Evolutionary conservation across 1,139 yeast genomes (phyloP).

Genomic region (Hemisphaericaspora subhashii): DNA sequence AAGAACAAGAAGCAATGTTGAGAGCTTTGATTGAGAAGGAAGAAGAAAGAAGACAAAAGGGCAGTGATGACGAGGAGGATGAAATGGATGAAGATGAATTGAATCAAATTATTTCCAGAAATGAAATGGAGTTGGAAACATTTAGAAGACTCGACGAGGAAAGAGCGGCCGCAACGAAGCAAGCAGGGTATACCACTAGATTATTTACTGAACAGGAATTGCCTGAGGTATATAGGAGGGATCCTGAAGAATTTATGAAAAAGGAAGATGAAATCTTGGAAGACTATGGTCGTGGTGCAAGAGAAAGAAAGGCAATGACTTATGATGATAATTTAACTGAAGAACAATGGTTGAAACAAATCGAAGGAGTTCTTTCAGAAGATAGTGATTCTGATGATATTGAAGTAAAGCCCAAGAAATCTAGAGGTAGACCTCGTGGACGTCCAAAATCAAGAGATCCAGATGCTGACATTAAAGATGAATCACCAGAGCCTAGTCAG

Average conservation of each 20-base stretch:
- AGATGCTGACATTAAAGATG: constrained; percentile 15
- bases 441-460: constrained; percentile 18
- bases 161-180: constrained; percentile 42
- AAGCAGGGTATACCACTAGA: constrained; percentile 48
- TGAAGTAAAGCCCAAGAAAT: constrained; percentile 22
- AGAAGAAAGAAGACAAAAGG: constrained; percentile 53
- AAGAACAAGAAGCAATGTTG: constrained; percentile 77
- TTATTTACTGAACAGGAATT: constrained; percentile 61
- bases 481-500: constrained; percentile 10
- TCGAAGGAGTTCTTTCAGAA: constrained; percentile 49
- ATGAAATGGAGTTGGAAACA: constrained; percentile 53
- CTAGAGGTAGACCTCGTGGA: constrained; percentile 28
- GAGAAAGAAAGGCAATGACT: constrained; percentile 60
- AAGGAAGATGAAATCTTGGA: constrained; percentile 41
- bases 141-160: constrained; percentile 62
- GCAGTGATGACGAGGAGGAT: constrained; percentile 37
- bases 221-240: constrained; percentile 57
- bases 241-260: constrained; percentile 52
- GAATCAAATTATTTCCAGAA: constrained; percentile 71
- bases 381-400: constrained; percentile 29
- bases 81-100: constrained; percentile 69
- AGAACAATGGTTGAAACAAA: constrained; percentile 72
- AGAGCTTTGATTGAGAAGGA: constrained; percentile 72
- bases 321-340: constrained; percentile 75
- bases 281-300: constrained; percentile 61